Conservation (phyloP, 192 early-diverging fungal genomes). For the Coemansia pectinata region DNA sequence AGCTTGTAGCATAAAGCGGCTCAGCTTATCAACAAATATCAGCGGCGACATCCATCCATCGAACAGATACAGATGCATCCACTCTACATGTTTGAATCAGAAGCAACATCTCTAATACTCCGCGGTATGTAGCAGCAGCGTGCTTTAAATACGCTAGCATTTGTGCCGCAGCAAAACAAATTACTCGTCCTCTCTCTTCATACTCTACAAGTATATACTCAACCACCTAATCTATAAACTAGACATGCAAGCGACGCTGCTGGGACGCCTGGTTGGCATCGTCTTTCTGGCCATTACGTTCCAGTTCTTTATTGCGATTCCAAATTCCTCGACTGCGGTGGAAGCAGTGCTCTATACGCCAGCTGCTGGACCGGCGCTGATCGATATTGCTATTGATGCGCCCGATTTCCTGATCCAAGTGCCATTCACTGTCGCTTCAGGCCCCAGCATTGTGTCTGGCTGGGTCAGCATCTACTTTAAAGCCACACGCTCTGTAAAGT, state of each 20-base stretch:
- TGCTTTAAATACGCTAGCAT: neutral
- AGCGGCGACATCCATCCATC: neutral
- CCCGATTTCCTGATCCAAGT: slow-evolving; percentile 33
- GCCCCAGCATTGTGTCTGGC: slow-evolving; percentile 20
- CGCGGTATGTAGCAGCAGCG: neutral
- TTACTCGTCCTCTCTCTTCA: neutral
- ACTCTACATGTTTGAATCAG: neutral
- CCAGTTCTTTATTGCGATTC: neutral
- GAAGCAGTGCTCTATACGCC: neutral
- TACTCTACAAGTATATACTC: neutral
- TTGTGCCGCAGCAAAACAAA: neutral
- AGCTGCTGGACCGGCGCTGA: slow-evolving; percentile 1
- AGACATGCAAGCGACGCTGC: neutral
- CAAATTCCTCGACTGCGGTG: neutral
- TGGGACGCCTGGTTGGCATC: neutral
- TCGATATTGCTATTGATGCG: slow-evolving; percentile 17
- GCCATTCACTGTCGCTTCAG: slow-evolving; percentile 28
- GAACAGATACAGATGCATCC: neutral
- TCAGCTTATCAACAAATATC: neutral
- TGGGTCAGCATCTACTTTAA: slow-evolving; percentile 29
- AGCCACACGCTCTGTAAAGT: slow-evolving; percentile 33
- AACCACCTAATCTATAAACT: neutral
- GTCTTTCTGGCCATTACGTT: neutral
- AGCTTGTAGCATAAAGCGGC: neutral
- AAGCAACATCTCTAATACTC: neutral